These are phyloP conservation scores for Helotiales sp. DNA, from an alignment of 2,329 filamentous ascomycete genomes.

Conservation along the genomic window DNA sequence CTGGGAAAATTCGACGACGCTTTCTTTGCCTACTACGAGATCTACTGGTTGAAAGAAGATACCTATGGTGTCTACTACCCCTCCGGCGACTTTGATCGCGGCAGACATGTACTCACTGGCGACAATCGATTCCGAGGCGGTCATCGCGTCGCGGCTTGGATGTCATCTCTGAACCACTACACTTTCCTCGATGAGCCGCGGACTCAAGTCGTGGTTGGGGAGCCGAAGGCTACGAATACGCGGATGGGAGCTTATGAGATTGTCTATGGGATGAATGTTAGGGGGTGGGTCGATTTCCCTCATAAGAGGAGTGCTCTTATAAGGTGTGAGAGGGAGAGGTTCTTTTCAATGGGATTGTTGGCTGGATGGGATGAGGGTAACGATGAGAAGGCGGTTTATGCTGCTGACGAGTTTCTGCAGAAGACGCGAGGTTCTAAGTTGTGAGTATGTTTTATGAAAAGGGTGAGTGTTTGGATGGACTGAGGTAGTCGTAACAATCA, in stretches of 20 bases:
- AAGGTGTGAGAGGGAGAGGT: slow-evolving; percentile 40
- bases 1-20: slow-evolving; percentile 71
- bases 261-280: slow-evolving; percentile 33
- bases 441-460: too few species aligned
- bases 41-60: slow-evolving; percentile 75
- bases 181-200: slow-evolving; percentile 61
- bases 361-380: slow-evolving; percentile 49
- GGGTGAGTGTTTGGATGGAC: too few species aligned
- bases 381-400: not conserved
- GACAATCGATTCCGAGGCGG: slow-evolving; percentile 58
- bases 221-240: slow-evolving; percentile 70
- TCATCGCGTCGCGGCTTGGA: slow-evolving; percentile 62
- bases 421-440: too few species aligned
- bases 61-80: slow-evolving; percentile 59
- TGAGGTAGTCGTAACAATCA: too few species aligned
- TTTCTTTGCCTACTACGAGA: slow-evolving; percentile 75
- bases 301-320: slow-evolving; percentile 41
- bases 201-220: slow-evolving; percentile 59
- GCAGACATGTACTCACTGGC: slow-evolving; percentile 60
- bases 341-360: slow-evolving; percentile 47
- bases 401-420: too few species aligned
- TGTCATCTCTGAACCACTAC: slow-evolving; percentile 62
- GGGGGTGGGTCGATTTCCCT: slow-evolving; percentile 40
- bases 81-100: slow-evolving; percentile 56
- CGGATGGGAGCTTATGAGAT: slow-evolving; percentile 55